Evolutionary conservation across 805 yeast genomes (phyloP), one percentile per base, ranked within the genome.

Genomic region (Helenozyma rhizophorensis): DNA sequence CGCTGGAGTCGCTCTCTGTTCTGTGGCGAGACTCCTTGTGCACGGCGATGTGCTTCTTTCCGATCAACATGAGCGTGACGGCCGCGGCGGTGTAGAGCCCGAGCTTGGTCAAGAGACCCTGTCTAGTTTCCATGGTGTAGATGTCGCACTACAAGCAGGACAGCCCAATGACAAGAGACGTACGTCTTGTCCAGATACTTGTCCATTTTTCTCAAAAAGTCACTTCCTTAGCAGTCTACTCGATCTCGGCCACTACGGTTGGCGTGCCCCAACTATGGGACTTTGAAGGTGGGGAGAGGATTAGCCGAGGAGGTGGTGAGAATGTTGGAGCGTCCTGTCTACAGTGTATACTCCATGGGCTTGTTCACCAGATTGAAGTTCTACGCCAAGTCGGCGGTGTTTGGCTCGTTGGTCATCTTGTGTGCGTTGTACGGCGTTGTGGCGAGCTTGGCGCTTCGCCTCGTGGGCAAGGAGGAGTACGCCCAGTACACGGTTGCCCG

Each of bases 401-500:
- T 80, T 16, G 68, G 77, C 2, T 43, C 70, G 3, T 56, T 80
- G 19, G 58, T 83, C 25, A 53, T 75, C 11, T 59, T 77, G 0
- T 74, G 85, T 54, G 88, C 88, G 2, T 37, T 78, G 5, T 84
- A 83, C 48, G 96, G 96, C 37, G 84, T 84, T 2, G 31, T 83
- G 8, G 84, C 88, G 14, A 87, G 97, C 2, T 54, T 84, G 2
- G 40, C 76, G 6, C 67, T 87, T 32, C 63, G 84, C 1, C 32
- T 87, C 6, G 43, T 80, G 11, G 94, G 96, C 15, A 83, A 83
- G 56, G 79, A 76, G 46, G 80, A 82, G 34, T 69, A 88, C 30
- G 78, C 95, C 2, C 98, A 93, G 62, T 88, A 88, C 77, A 67
- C 88, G 14, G 86, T 90, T 9, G 97, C 96, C 2, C 70, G 95